Base-by-base conservation (phyloP, 139 green algal genomes). In the Chlamydomonas sphaeroides region DNA sequence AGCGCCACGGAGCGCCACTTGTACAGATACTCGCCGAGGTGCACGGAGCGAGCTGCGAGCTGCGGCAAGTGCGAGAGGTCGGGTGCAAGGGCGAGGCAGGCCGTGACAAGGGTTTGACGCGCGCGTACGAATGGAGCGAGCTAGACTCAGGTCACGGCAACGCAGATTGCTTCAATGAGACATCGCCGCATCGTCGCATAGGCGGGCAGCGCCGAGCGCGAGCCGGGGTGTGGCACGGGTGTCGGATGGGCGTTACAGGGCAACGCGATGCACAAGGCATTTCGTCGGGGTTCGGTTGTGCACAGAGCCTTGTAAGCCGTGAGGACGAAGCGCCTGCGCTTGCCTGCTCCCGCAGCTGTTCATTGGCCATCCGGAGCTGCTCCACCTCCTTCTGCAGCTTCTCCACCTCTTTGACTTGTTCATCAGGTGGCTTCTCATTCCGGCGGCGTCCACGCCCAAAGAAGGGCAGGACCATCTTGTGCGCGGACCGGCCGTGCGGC, bases 21-120 rank as follows among this genome's bases (percentile, higher is more conserved):
- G 71, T 82, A 77, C 28, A 86, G 71, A 71, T 81, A 82, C 30
- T 86, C 80, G 28, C 80, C 80, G 0, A 67, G 42, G 70, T 82
- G 63, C 48, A 79, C 71, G 33, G 45, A 61, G 23, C 35, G 48
- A 26, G 80, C 80, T 0, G 42, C 45, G 7, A 86, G 72, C 80
- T 86, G 78, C 59, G 32, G 68, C 45, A 30, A 18, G 30, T 30
- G 26, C 30, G 45, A 32, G 68, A 45, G 23, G 15, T 8, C 28
- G 45, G 6, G 45, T 39, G 30, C 30, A 18, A 42, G 45, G 18
- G 45, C 5, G 45, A 18, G 45, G 35, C 7, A 33, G 20, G 17
- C 11, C 21, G 35, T 48, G 35, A 18, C 35, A 15, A 49, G 20
- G n/a, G 59, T 36, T 4, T 5, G 59, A 18, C 28, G 59, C 3